Conservation (phyloP, 148 eudicot genomes). For the Diospyros lotus region DNA sequence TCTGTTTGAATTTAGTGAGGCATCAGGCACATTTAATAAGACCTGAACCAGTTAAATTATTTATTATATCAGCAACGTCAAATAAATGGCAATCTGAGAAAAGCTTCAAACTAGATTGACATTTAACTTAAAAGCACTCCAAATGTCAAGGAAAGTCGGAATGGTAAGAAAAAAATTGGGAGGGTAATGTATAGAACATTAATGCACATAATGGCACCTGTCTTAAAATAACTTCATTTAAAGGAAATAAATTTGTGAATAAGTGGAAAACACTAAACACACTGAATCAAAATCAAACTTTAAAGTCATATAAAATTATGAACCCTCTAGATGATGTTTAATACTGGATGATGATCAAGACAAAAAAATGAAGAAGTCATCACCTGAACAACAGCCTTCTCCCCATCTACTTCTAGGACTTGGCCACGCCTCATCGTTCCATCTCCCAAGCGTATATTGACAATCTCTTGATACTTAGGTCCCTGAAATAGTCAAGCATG, state of each 20-base stretch:
- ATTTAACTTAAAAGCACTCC: not conserved
- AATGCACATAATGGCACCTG: not conserved
- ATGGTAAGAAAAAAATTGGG: not conserved
- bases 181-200: not conserved
- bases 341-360: not conserved
- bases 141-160: not conserved
- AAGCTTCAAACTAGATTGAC: not conserved
- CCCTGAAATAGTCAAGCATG: conserved; percentile 47
- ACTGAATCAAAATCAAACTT: not conserved
- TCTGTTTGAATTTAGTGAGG: not conserved
- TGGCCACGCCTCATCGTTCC: conserved; percentile 97
- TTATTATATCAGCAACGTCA: not conserved
- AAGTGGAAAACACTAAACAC: not conserved
- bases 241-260: not conserved
- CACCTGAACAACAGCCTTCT: conserved; percentile 99
- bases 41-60: not conserved
- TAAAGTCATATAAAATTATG: not conserved
- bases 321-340: not conserved
- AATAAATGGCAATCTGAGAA: not conserved
- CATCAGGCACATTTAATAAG: not conserved
- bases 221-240: not conserved
- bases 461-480: conserved; percentile 97
- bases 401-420: conserved; percentile 98
- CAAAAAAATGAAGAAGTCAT: conserved; percentile 3
- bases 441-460: conserved; percentile 94